Evolutionary conservation across 257 asterid species (phyloP), one percentile per base, ranked within the genome.

Genomic region (Lycium barbarum): DNA sequence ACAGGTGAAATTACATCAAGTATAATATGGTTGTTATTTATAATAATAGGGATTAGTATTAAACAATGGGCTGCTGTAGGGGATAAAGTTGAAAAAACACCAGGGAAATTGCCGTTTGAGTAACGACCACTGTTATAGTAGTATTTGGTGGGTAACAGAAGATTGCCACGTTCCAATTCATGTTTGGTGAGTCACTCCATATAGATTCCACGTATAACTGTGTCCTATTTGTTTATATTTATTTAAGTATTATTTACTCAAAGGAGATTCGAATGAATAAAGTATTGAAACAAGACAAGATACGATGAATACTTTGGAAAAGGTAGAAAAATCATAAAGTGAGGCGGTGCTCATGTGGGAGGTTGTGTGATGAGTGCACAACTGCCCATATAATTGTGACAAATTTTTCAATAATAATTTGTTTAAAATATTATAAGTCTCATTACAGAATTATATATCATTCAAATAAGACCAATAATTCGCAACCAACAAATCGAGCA

Each of bases 171-270:
- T 90, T 88, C 67, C 7, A 7, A 2, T 62, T 84, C 83, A 61
- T 53, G 76, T 83, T 33, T 82, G 84, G 51, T 89, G 93, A 88
- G 91, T 45, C 91, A 84, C 87, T 33, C 84, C 74, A 11, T 5
- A 8, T 82, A 54, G 88, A 85, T 87, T 80, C 92, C 96, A 89
- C 93, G 93, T 82, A 89, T 84, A 35, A 10, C 57, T 53, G 45
- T 53, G 26, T 53, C 45, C 26, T 76, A 53, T 76, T 74, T 51
- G 15, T 76, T 76, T 76, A 53, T 26, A 53, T 3, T 22, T 26
- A 26, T 26, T 26, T 26, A 26, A 26, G 33, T 26, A 26, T 26
- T 13, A 51, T 76, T 72, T 43, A 43, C 36, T 7, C 1, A 7
- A 26, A 51, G 0, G 0, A 76, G 82, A 26, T 76, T 22, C 82